Conservation (phyloP, 1,284 basidiomycete species). For the Tilletia caries region DNA sequence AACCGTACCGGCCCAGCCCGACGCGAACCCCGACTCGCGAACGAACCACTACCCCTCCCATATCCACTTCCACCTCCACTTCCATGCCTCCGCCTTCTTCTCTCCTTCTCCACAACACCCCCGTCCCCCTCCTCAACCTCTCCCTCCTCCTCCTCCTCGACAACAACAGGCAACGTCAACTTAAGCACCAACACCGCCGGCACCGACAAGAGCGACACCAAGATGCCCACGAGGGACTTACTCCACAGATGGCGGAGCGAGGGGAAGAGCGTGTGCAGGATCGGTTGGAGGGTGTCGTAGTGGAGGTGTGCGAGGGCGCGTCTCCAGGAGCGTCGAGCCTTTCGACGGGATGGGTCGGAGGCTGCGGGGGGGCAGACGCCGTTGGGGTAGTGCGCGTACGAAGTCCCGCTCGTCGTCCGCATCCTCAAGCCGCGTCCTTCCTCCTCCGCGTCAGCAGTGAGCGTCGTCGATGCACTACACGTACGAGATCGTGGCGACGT, state of each 20-base stretch:
- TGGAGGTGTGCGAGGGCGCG: conserved; percentile 25
- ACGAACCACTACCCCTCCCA: background rate
- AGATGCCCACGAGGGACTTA: conserved; percentile 70
- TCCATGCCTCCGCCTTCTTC: background rate
- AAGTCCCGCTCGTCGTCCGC: background rate
- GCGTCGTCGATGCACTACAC: background rate
- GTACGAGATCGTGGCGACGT: background rate
- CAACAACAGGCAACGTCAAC: conserved; percentile 82
- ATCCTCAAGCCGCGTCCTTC: background rate
- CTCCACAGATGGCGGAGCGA: conserved; percentile 72
- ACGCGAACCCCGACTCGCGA: background rate
- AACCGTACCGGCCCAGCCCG: background rate
- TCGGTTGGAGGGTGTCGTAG: conserved; percentile 19
- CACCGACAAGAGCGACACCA: conserved; percentile 74
- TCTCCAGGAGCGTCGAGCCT: no score
- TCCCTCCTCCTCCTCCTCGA: conserved; percentile 47
- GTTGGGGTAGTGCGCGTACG: background rate
- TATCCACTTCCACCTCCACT: background rate
- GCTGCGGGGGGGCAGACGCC: no score
- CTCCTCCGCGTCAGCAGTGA: background rate
- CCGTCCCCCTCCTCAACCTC: conserved; percentile 12
- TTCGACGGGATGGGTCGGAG: no score
- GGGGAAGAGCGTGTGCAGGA: conserved; percentile 67
- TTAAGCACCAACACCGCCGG: conserved; percentile 84
- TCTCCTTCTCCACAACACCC: background rate